Base-by-base conservation (phyloP, 805 yeast genomes). In the Allodekkera sacchari region DNA sequence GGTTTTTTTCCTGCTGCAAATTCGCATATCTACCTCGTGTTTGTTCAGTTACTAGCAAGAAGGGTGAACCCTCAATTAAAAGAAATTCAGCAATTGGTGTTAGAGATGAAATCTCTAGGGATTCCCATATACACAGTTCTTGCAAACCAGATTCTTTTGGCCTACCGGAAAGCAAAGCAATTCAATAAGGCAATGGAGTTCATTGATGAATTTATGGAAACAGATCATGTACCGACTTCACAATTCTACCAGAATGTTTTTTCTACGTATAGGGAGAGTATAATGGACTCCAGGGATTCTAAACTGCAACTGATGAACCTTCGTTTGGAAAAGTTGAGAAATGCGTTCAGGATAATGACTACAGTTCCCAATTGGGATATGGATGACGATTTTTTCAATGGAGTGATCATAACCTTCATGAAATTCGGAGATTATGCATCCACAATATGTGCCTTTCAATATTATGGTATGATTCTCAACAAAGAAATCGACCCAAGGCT, bases 11-110 rank as follows among this genome's bases (percentile, higher is more conserved):
- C 71, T 3, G 50, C 61, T 2, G 62, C 61, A 0, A 57, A 55
- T 24, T 49, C 71, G 0, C 62, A 63, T 36, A 59, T 63, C 27
- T 69, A 66, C 34, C 46, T 64, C 2, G 52, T 59, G 7, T 55
- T 68, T 31, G 45, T 65, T 7, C 57, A 57, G 22, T 43, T 52
- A 30, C 61, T 55, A 20, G 51, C 53, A 19, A 45, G 56, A 24
- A 56, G 58, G 8, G 38, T 43, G 16, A 32, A 35, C 4, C 51
- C 52, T 6, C 45, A 47, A 15, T 27, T 48, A 4, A 37, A 38
- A 10, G 48, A 53, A 24, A 53, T 67, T 10, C 45, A 50, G 14
- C 36, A 36, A 1, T 19, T 66, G 6, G 16, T 65, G 9, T 29
- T 42, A 1, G 38, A 52, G 30, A 61, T 66, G 53, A 38, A 44